phyloP scores from a whole-genome alignment of 257 asterid species.

The Paulownia fortunei region DNA sequence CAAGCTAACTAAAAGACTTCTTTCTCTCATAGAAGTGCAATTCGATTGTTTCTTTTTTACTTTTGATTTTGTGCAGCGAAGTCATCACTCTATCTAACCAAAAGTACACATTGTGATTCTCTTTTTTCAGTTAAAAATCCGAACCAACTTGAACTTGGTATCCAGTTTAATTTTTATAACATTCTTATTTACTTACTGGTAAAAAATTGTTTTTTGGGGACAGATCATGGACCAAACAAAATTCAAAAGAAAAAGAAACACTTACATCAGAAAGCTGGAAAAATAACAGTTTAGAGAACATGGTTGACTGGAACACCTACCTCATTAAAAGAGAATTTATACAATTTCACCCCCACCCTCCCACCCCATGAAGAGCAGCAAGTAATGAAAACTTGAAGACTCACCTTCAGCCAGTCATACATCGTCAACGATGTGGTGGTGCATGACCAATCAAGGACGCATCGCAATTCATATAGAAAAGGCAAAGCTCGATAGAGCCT shows the following conservation, averaged over 20 bases:
- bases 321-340: too few relatives aligned
- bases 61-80: too few relatives aligned
- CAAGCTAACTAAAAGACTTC: not conserved
- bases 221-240: too few relatives aligned
- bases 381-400: slow-evolving; percentile 33
- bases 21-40: not conserved
- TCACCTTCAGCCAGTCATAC: slow-evolving; percentile 99
- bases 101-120: too few relatives aligned
- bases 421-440: slow-evolving; percentile 90
- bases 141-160: not conserved
- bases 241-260: not conserved
- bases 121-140: too few relatives aligned
- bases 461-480: slow-evolving; percentile 90
- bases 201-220: too few relatives aligned
- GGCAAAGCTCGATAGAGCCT: slow-evolving; percentile 96
- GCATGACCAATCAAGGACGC: slow-evolving; percentile 99
- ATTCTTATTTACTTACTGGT: not conserved
- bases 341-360: too few relatives aligned
- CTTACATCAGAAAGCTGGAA: not conserved
- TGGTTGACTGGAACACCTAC: too few relatives aligned
- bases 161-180: not conserved
- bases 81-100: too few relatives aligned
- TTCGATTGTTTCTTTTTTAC: too few relatives aligned
- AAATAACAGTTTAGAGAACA: not conserved
- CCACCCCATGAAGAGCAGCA: too few relatives aligned